Conservation (phyloP, 345 rosid species). For the Chamaenerion angustifolium region DNA sequence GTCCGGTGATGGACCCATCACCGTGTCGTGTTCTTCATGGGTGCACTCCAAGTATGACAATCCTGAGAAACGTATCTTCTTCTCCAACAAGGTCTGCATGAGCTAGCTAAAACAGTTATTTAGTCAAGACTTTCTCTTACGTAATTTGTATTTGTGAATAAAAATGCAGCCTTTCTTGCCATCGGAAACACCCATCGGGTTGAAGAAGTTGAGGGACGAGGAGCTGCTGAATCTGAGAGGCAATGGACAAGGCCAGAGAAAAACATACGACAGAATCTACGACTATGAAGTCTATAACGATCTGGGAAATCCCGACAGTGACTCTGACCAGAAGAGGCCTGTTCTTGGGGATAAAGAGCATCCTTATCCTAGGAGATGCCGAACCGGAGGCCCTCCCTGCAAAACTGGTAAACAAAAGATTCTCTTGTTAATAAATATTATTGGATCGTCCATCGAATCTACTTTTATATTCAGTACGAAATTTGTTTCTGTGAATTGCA, state of each 20-base stretch:
- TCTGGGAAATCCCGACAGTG: constrained; percentile 41
- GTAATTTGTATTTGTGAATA: too few species aligned
- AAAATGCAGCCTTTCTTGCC: constrained; percentile 36
- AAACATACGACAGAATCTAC: constrained; percentile 34
- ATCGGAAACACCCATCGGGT: constrained; percentile 36
- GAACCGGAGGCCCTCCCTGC: constrained; percentile 15
- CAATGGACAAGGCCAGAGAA: constrained; percentile 39
- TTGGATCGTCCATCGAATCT: too few species aligned
- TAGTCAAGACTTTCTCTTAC: too few species aligned
- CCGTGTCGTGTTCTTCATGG: constrained; percentile 40
- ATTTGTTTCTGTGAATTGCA: too few species aligned
- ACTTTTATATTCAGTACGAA: too few species aligned
- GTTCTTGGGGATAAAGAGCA: constrained; percentile 20
- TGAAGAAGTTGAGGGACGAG: constrained; percentile 26
- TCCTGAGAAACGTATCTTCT: constrained; percentile 39
- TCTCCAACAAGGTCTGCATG: constrained; percentile 27
- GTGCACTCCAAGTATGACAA: constrained; percentile 30
- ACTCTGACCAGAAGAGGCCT: constrained; percentile 6
- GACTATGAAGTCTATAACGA: constrained; percentile 76
- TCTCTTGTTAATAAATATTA: too few species aligned
- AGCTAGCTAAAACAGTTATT: too few species aligned
- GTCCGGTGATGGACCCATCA: constrained; percentile 15
- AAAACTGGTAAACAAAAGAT: constrained; percentile 8
- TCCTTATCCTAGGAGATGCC: constrained; percentile 29
- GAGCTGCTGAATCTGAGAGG: constrained; percentile 39